Base-by-base conservation (phyloP, 2,329 filamentous ascomycete genomes). In the Rutstroemia sp. region DNA sequence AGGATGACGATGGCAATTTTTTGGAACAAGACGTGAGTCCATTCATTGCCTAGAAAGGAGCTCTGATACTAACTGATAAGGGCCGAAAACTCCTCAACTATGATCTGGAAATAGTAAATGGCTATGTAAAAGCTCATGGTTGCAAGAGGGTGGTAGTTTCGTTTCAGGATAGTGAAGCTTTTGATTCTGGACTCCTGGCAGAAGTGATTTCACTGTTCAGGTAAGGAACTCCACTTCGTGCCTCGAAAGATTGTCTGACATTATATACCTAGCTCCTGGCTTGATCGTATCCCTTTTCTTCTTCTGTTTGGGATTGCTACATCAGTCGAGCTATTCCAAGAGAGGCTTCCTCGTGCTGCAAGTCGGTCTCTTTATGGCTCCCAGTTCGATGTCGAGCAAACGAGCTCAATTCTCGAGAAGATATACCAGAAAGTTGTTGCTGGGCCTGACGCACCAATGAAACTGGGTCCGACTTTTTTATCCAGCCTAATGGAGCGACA, bases 91-190 rank as follows among this genome's bases (percentile, higher is more conserved):
- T 88, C 58, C 77, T 92, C 2, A 86, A 89, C 64, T 94, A 92
- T 68, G 89, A 94, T 65, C 77, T 94, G 16, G 85, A 88, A 64
- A 82, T 87, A 23, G 71, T 94, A 30, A 73, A 84, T 59, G 77
- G 80, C 25, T 84, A 80, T 69, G 75, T 84, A 14, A 76, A 75
- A 57, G 73, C 76, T 8, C 77, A 79, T 39, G 69, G 71, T 23
- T 78, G 78, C 30, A 71, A 78, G 42, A 82, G 83, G 62, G 79
- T 92, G 9, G 78, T 89, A 51, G 75, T 95, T 49, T 83, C 86
- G 0, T 83, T 94, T 58, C 86, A 91, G 68, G 89, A 94, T 66
- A 90, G 87, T 60, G 89, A 94, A 71, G 88, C 86, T 0, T 92
- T 94, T 66, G 88, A 92, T 63, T 82, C 82, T 48, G 74, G 74